Evolutionary conservation across 2,329 filamentous ascomycete species (phyloP), one percentile per base, ranked within the genome.

Genomic region (Allantophomopsis lycopodina): DNA sequence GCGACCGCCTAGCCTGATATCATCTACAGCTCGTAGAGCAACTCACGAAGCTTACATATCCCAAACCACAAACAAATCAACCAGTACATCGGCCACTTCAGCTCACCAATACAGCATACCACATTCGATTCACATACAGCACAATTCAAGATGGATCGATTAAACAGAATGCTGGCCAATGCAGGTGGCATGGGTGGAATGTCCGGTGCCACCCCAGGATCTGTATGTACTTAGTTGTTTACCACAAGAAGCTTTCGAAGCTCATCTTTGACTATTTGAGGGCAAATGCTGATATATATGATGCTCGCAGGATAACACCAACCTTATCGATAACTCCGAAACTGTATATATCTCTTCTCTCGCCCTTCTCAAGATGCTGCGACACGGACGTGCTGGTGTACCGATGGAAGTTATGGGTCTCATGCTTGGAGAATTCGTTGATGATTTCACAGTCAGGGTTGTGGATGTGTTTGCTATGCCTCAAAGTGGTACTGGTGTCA

Each of bases 381-480:
- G 91, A 60, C 91, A 98, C 64, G 91, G 91, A 48, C 83, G 91
- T 50, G 91, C 91, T 32, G 91, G 91, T 68, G 91, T 98, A 49
- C 91, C 91, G 15, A 98, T 98, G 91, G 91, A 98, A 71, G 91
- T 98, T 60, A 98, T 98, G 91, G 91, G 91, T 46, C 69, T 98
- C 59, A 98, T 98, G 91, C 66, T 96, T 55, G 91, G 91, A 60
- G 91, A 96, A 61, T 96, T 98, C 53, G 89, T 98, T 44, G 91
- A 98, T 57, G 91, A 96, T 66, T 98, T 95, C 65, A 98, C 91
- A 43, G 91, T 98, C 46, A 82, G 89, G 50, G 91, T 98, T 12
- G 89, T 96, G 50, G 91, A 98, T 63, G 91, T 98, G 20, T 98
- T 98, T 63, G 91, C 91, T 44, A 98, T 98, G 91, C 91, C 91